Base-by-base conservation (phyloP, 2,329 filamentous ascomycete genomes). In the Penicillium fuscoglaucum region DNA sequence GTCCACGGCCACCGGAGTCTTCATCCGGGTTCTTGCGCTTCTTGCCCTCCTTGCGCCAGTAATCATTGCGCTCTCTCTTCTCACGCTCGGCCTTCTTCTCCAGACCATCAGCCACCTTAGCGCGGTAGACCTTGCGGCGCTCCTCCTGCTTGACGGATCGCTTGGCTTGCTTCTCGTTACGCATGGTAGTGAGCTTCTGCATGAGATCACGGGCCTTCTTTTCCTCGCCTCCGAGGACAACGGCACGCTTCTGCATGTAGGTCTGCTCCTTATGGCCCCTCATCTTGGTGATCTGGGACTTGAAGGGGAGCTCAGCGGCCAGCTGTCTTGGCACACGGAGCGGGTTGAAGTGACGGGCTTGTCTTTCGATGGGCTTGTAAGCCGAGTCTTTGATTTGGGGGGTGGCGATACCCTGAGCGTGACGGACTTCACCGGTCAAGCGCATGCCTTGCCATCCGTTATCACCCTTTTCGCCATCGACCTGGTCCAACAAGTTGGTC, bases 171-270 rank as follows among this genome's bases (percentile, higher is more conserved):
- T 96, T 95, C 71, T 98, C 95, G 70, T 96, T 96, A 66, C 92
- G 82, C 70, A 99, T 81, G 17, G 93, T 93, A 71, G 90, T 89
- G 52, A 99, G 84, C 82, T 97, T 95, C 79, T 96, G 90, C 87
- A 99, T 89, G 64, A 99, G 80, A 67, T 92, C 87, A 33, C 95
- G 83, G 5, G 92, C 92, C 75, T 89, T 89, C 82, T 89, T 91
- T 83, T 99, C 95, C 75, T 98, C 93, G 28, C 88, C 88, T 13
- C 88, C 83, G 17, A 91, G 78, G 26, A 96, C 86, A n/a, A 98
- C 91, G 15, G 93, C 95, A 10, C 95, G 90, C 80, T 97, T 97
- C 80, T 96, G 91, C 82, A 96, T 83, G 75, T 99, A 99, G 24
- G 93, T 96, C 71, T 88, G 78, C 69, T 87, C 88, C 74, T 85